A percentile compares a stretch with the other conserved stretches of the same genome.
These are phyloP conservation scores for Larix sibirica DNA, from an alignment of 83 land plant species.

Conservation along the genomic window DNA sequence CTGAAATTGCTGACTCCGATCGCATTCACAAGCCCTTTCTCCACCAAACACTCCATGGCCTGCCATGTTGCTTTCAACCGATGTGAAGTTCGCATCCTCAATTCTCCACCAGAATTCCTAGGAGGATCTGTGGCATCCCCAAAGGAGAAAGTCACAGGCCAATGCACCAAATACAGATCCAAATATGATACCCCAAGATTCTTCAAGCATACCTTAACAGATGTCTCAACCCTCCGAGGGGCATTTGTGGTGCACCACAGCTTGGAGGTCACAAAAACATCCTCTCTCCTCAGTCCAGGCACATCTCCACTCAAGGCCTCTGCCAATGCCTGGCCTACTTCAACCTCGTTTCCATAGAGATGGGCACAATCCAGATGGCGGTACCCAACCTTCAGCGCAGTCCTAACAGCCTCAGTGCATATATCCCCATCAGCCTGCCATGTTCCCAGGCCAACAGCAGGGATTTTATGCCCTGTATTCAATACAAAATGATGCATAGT, in stretches of 20 bases:
- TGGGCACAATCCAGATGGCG: slow-evolving; percentile 78
- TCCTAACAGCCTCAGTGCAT: slow-evolving; percentile 54
- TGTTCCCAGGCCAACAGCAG: slow-evolving; percentile 80
- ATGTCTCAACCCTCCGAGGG: slow-evolving; percentile 55
- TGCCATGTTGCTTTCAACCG: slow-evolving; percentile 66
- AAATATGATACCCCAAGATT: slow-evolving; percentile 63
- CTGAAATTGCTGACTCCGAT: slow-evolving; percentile 83
- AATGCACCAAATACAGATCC: slow-evolving; percentile 80
- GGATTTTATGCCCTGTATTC: slow-evolving; percentile 70
- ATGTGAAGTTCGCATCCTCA: slow-evolving; percentile 31
- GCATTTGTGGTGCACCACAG: slow-evolving; percentile 69
- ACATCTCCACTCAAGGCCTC: slow-evolving; percentile 50
- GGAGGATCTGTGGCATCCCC: slow-evolving; percentile 89
- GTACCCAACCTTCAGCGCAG: slow-evolving; percentile 67
- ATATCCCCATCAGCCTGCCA: slow-evolving; percentile 74
- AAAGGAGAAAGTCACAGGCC: slow-evolving; percentile 59
- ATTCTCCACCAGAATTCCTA: slow-evolving; percentile 42
- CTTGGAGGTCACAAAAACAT: slow-evolving; percentile 76
- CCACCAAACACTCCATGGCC: slow-evolving; percentile 77
- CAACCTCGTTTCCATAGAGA: slow-evolving; percentile 77
- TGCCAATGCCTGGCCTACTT: slow-evolving; percentile 71
- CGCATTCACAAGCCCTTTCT: slow-evolving; percentile 69
- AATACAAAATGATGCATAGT: slow-evolving; percentile 33
- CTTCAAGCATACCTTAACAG: slow-evolving; percentile 65
- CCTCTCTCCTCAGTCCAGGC: slow-evolving; percentile 55